These are phyloP conservation scores for Anthostomella pinea DNA, from an alignment of 2,329 filamentous ascomycete species.

Conservation along the genomic window DNA sequence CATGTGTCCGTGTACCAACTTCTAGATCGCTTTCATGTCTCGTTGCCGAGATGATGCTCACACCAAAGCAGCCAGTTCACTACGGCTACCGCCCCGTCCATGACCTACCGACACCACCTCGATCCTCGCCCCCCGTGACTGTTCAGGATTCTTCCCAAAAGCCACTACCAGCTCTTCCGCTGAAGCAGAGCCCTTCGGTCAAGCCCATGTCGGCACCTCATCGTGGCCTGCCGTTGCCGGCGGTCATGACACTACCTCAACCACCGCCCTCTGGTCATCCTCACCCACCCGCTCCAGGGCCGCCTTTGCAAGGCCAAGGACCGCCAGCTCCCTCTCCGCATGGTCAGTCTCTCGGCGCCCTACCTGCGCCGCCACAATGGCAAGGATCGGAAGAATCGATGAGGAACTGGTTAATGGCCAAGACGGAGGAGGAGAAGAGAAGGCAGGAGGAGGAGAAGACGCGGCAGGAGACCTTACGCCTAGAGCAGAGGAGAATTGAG, in stretches of 20 bases:
- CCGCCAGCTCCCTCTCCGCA: conserved; percentile 33
- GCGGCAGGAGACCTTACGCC: conserved; percentile 59
- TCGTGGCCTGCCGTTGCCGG: conserved; percentile 66
- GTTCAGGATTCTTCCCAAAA: conserved; percentile 47
- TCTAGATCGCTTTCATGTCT: conserved; percentile 23
- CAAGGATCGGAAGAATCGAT: conserved; percentile 67
- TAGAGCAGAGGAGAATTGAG: conserved; percentile 72
- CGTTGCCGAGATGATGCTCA: conserved; percentile 54
- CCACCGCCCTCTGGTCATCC: conserved; percentile 29
- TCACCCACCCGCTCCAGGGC: conserved; percentile 27
- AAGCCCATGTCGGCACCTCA: conserved; percentile 67
- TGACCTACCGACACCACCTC: conserved; percentile 60
- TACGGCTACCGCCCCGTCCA: conserved; percentile 60
- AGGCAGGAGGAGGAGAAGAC: conserved; percentile 73
- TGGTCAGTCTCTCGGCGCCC: conserved; percentile 46
- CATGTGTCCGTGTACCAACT: conserved; percentile 22
- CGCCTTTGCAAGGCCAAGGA: conserved; percentile 31
- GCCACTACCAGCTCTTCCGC: conserved; percentile 36
- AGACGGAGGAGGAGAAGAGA: conserved; percentile 69
- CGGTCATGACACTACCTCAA: conserved; percentile 59
- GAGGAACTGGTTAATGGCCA: conserved; percentile 68
- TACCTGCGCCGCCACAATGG: conserved; percentile 66
- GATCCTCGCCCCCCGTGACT: conserved; percentile 53
- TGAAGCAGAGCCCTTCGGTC: conserved; percentile 45
- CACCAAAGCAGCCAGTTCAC: conserved; percentile 56